Percentiles rank a stretch among this genome's conserved stretches.
Evolutionary conservation across 257 asterid species (phyloP).

Genomic region (Voacanga thouarsii): DNA sequence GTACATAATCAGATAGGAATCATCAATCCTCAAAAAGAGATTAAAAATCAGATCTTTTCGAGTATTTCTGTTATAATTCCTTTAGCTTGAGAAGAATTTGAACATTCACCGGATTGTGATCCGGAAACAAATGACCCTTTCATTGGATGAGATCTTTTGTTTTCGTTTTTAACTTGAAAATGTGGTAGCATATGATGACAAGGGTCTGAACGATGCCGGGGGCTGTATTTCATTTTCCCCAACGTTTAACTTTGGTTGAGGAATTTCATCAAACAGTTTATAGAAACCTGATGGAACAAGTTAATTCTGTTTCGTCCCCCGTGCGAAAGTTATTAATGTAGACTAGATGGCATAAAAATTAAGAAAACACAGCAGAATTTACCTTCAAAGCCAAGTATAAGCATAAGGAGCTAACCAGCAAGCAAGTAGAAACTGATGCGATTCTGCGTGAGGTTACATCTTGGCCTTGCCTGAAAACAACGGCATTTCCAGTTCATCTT

Average conservation of each 20-base stretch:
- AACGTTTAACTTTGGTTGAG: not conserved
- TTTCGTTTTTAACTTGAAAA: not conserved
- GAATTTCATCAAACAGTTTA: conserved; percentile 10
- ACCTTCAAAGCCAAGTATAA: too few species aligned
- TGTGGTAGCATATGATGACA: not conserved
- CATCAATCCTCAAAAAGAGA: not conserved
- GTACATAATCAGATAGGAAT: conserved; percentile 26
- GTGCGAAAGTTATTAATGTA: too few species aligned
- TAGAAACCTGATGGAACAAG: too few species aligned
- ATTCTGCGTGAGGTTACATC: too few species aligned
- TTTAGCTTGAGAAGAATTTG: not conserved
- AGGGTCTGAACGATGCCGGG: not conserved
- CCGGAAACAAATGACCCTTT: not conserved
- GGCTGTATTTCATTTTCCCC: too few species aligned
- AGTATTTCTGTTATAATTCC: not conserved
- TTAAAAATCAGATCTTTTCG: not conserved
- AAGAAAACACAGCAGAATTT: too few species aligned
- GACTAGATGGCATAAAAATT: too few species aligned
- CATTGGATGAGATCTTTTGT: not conserved
- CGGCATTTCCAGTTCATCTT: too few species aligned
- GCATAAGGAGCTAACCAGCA: too few species aligned
- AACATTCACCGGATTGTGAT: not conserved
- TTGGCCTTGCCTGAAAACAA: too few species aligned
- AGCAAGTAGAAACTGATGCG: too few species aligned
- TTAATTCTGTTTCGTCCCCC: too few species aligned